These are phyloP conservation scores for Arthrobotrys sphaeroides DNA, from an alignment of 2,329 filamentous ascomycete genomes.

Conservation along the genomic window DNA sequence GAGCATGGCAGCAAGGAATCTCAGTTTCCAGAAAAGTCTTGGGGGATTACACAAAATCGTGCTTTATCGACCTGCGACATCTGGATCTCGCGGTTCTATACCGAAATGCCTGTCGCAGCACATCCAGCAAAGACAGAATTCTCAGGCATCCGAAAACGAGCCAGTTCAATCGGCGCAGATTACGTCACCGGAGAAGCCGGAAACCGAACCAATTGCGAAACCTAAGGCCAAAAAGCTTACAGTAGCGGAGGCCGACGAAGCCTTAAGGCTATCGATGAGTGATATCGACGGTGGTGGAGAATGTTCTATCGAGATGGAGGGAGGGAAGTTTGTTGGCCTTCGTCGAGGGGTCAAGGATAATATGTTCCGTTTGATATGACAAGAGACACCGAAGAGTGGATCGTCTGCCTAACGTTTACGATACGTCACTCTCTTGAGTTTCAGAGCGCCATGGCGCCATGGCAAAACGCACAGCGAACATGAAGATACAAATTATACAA, in stretches of 20 bases:
- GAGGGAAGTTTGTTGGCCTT: slow-evolving; percentile 43
- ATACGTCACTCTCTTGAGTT: too few species aligned
- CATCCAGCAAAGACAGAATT: background rate
- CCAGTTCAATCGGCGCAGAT: background rate
- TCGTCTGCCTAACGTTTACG: too few species aligned
- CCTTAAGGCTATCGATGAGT: slow-evolving; percentile 35
- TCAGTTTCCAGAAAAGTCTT: background rate
- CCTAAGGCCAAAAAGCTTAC: slow-evolving; percentile 9
- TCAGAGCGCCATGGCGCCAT: too few species aligned
- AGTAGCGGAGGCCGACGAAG: slow-evolving; percentile 39
- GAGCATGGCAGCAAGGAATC: background rate
- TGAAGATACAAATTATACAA: too few species aligned
- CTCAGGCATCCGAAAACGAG: background rate
- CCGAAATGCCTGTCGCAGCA: background rate
- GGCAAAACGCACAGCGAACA: too few species aligned
- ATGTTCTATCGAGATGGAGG: slow-evolving; percentile 44
- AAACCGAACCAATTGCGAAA: background rate
- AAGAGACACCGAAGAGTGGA: background rate
- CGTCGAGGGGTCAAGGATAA: slow-evolving; percentile 40
- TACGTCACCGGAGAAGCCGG: background rate
- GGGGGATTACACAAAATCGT: background rate
- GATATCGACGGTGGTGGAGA: slow-evolving; percentile 34
- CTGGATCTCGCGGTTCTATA: background rate
- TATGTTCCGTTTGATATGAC: slow-evolving; percentile 46
- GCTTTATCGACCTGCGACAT: background rate